Base-by-base conservation (phyloP, 257 asterid species). In the Nicotiana benthamiana region DNA sequence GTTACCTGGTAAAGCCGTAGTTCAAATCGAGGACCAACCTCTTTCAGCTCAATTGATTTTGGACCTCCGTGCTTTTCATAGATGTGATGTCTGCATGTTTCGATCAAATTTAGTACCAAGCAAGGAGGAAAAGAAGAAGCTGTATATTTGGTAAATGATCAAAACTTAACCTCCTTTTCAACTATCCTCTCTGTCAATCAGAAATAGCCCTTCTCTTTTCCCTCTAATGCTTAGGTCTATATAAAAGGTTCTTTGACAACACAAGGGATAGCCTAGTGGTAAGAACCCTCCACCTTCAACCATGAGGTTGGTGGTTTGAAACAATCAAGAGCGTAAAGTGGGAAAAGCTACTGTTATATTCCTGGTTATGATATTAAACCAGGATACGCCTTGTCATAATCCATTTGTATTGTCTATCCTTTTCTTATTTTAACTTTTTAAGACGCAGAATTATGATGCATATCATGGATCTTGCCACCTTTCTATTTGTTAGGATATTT, bases 1-100 rank as follows among this genome's bases (percentile, higher is more conserved):
- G 43, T 57, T 89, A 94, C 98, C 98, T 91, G 89, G 88, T 92
- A 92, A 36, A 91, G 97, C 77, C 87, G 89, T 87, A 94, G 59
- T 81, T 94, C 98, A 86, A 94, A 92, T 54, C 97, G 96, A 80
- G 97, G 98, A 10, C 97, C 97, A 79, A 94, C 82, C 88, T 94
- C 98, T 85, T 90, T 92, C 86, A 93, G 87, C 56, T 94, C 97
- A 75, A 92, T 22, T 64, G 97, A 93, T 86, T 94, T 94, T 75
- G 97, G 93, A 77, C 97, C 97, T 79, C 94, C 97, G 64, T 83
- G 91, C 83, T 91, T 90, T 85, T 92, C 96, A 84, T 89, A 92
- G 60, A 93, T 54, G 89, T 93, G 97, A 89, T 93, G 93, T 92
- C 98, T 94, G 90, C 91, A 87, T 32, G 62, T 63, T 81, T 15